Percentiles rank a stretch among this genome's conserved stretches.
These are phyloP conservation scores for Cyclospora cayetanensis DNA, from an alignment of 169 alveolate genomes.

Conservation along the genomic window DNA sequence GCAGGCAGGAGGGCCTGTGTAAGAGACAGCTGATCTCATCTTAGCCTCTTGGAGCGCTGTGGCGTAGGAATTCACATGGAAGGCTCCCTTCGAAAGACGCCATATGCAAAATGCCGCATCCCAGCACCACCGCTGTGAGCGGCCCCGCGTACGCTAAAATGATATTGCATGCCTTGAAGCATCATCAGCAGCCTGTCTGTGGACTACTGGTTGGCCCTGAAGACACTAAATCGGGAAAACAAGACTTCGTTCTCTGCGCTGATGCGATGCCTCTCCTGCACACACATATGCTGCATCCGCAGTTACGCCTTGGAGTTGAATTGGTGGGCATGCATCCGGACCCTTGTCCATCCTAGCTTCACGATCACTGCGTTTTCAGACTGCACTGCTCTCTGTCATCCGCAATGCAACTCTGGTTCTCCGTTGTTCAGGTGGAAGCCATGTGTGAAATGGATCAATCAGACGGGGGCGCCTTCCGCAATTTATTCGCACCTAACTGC, in stretches of 20 bases:
- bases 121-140: neutral
- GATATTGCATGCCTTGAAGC: constrained; percentile 7
- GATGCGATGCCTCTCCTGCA: neutral
- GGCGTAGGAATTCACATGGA: no score
- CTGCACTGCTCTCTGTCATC: no score
- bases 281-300: constrained; percentile 33
- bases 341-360: no score
- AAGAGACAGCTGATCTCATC: no score
- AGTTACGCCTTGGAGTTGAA: constrained; percentile 3
- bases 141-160: neutral
- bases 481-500: neutral
- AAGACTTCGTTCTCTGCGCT: neutral
- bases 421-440: neutral
- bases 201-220: constrained; percentile 6
- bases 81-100: no score
- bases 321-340: neutral
- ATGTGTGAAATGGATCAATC: neutral
- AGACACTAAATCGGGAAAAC: neutral
- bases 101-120: neutral
- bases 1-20: no score
- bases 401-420: no score
- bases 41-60: no score
- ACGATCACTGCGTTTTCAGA: no score
- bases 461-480: neutral
- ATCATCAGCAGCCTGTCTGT: neutral